Base-by-base conservation (phyloP, 108 stramenopile species). In the Tribonema minus region DNA sequence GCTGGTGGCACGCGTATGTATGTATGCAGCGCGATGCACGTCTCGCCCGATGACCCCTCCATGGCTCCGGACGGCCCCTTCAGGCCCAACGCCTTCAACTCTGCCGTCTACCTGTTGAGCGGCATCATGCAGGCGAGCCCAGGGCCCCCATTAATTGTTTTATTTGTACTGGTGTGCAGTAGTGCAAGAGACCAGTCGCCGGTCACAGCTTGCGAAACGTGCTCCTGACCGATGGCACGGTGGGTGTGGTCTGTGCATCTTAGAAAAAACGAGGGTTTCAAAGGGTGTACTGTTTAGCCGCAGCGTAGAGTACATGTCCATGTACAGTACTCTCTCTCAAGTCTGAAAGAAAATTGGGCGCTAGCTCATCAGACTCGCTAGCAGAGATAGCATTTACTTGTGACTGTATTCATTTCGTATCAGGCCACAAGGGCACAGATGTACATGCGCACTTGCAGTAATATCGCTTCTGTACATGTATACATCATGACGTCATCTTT, bases 41-140 rank as follows among this genome's bases (percentile, higher is more conserved):
- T 80, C n/a, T 63, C 69, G 30, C 35, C 68, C 31, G 61, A 80
- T 26, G 79, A 80, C 35, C 69, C 68, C 0, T 69, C 68, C 33
- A 60, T 80, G 62, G 41, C 90, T 4, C 93, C 94, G n/a, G 98
- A 99, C 80, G 95, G 92, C 5, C 87, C 91, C 6, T 99, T 99
- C 86, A 87, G 90, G 37, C 95, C 98, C 6, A 96, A 95, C 61
- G 86, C 88, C 0, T 85, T 99, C 64, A 99, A 99, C 86, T 88
- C 91, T 7, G 91, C 91, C 26, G 89, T 94, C 15, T 97, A 96
- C 83, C 84, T 99, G 9, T 54, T 99, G 23, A 92, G 86, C 32
- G 72, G 87, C 20, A 39, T 92, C 66, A 87, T 92, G 62, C 73
- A 75, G 73, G 73, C 65, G 64, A 20, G 54, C n/a, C n/a, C n/a